Percentiles rank a stretch among this genome's conserved stretches.
Conservation (phyloP, 2,329 filamentous ascomycete genomes). For the Zymoseptoria ardabiliae region DNA sequence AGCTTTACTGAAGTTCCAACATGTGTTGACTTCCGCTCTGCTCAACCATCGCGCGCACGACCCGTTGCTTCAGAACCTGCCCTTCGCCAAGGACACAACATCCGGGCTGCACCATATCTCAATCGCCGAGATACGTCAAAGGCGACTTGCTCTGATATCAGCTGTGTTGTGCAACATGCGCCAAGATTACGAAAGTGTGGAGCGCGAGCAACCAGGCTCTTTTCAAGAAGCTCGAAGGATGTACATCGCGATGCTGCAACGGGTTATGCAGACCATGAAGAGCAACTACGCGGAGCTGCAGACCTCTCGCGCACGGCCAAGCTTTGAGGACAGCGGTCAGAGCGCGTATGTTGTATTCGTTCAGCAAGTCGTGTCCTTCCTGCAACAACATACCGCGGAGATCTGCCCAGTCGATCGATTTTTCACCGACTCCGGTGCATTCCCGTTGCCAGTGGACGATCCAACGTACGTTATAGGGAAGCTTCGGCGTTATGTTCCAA, state of each 20-base stretch:
- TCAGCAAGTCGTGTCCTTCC: constrained; percentile 50
- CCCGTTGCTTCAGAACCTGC: constrained; percentile 49
- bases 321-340: constrained; percentile 26
- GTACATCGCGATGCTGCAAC: constrained; percentile 46
- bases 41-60: constrained; percentile 42
- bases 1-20: constrained; percentile 54
- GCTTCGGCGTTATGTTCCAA: constrained; percentile 52
- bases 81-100: constrained; percentile 42
- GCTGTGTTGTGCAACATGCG: constrained; percentile 54
- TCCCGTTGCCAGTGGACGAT: constrained; percentile 53
- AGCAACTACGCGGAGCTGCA: constrained; percentile 51
- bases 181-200: constrained; percentile 36
- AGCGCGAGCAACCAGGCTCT: constrained; percentile 24
- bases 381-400: constrained; percentile 55
- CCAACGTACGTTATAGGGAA: constrained; percentile 57
- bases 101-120: constrained; percentile 41
- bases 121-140: constrained; percentile 45
- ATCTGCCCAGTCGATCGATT: constrained; percentile 51
- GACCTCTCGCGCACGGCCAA: constrained; percentile 9
- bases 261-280: constrained; percentile 56
- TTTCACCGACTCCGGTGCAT: constrained; percentile 53
- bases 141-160: constrained; percentile 50
- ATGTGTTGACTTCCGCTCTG: constrained; percentile 48
- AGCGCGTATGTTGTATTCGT: constrained; percentile 56
- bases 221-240: constrained; percentile 33